phyloP scores from a whole-genome alignment of 805 yeast species.

The Teunomyces kruisii region DNA sequence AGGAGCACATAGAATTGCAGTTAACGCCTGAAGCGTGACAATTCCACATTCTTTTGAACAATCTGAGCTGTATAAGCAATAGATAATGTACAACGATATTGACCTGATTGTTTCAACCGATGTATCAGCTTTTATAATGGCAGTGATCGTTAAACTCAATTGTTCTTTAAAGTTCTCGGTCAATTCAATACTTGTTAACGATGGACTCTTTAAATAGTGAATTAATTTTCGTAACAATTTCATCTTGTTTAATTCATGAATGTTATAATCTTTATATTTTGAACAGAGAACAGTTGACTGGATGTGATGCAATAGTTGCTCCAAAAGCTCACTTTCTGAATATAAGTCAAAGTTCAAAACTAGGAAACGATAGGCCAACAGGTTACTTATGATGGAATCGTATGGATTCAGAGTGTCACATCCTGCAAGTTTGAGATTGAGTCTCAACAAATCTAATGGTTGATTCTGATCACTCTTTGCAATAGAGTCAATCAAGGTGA shows the following conservation, averaged over 20 bases:
- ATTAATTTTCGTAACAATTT: slow-evolving; percentile 46
- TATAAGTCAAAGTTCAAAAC: slow-evolving; percentile 62
- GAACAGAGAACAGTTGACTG: slow-evolving; percentile 49
- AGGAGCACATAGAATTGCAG: slow-evolving; percentile 42
- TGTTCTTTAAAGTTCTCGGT: slow-evolving; percentile 13
- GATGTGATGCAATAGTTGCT: slow-evolving; percentile 58
- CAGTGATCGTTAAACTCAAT: slow-evolving; percentile 20
- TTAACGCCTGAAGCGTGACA: slow-evolving; percentile 28
- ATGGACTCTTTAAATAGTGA: slow-evolving; percentile 45
- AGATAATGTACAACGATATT: slow-evolving; percentile 47
- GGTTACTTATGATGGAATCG: slow-evolving; percentile 58
- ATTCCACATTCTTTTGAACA: slow-evolving; percentile 37
- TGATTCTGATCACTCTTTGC: not conserved
- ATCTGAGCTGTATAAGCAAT: slow-evolving; percentile 48
- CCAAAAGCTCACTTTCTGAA: slow-evolving; percentile 56
- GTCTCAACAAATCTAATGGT: slow-evolving; percentile 39
- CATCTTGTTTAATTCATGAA: slow-evolving; percentile 52
- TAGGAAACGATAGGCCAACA: slow-evolving; percentile 51
- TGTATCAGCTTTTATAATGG: slow-evolving; percentile 38
- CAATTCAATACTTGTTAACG: slow-evolving; percentile 6
- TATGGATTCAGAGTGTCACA: slow-evolving; percentile 50
- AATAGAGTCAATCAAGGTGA: slow-evolving; percentile 7
- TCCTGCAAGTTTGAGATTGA: slow-evolving; percentile 49
- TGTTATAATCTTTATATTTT: slow-evolving; percentile 50
- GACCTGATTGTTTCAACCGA: slow-evolving; percentile 55